Evolutionary conservation across 306 rosid genomes (phyloP).

Genomic region (Cicer bijugum): DNA sequence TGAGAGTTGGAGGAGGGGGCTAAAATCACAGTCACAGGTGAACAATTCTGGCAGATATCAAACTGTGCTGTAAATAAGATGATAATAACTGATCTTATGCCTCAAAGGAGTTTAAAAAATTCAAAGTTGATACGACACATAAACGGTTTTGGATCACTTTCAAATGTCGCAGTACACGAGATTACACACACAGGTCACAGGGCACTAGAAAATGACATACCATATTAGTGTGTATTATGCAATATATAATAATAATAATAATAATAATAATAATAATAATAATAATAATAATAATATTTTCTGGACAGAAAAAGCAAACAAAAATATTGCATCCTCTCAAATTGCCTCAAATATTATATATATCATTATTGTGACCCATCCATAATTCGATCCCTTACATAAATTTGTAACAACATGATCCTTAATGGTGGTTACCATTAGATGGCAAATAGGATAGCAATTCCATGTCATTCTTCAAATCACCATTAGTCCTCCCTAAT

Average conservation of each 20-base stretch:
- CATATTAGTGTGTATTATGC: not conserved
- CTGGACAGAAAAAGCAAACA: not conserved
- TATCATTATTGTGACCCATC: not conserved
- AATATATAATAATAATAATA: not conserved
- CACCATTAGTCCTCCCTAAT: not conserved
- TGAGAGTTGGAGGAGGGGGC: no score
- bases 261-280: no score
- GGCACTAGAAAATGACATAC: not conserved
- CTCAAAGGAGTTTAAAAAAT: not conserved
- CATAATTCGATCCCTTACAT: not conserved
- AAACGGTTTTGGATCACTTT: not conserved
- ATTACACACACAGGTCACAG: not conserved
- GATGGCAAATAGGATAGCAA: slow-evolving; percentile 40
- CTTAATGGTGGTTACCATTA: slow-evolving; percentile 23
- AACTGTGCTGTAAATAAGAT: not conserved
- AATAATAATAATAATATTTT: not conserved
- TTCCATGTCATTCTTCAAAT: slow-evolving; percentile 46
- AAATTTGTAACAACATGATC: not conserved
- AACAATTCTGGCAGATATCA: not conserved
- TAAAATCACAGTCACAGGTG: not conserved
- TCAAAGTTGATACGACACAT: not conserved
- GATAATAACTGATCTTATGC: not conserved
- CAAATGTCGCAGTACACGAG: not conserved
- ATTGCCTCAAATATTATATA: not conserved
- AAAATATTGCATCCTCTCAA: not conserved